Evolutionary conservation across 2,329 filamentous ascomycete genomes (phyloP).

Genomic region (Ophiostoma ulmi): DNA sequence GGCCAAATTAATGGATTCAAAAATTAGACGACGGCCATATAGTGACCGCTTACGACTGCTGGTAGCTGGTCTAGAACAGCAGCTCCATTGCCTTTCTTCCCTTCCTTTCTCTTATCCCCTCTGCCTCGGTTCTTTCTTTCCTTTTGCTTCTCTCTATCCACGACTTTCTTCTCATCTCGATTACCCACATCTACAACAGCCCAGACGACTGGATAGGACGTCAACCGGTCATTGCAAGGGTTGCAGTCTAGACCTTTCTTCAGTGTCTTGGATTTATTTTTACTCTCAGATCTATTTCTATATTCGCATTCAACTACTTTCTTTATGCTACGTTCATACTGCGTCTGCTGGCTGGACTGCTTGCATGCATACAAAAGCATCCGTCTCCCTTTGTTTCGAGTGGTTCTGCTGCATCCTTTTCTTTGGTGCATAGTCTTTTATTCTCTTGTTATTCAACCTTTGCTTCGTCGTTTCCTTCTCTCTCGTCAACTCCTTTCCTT

Average conservation of each 20-base stretch:
- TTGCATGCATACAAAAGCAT: not conserved
- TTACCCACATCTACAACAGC: not conserved
- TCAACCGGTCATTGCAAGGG: not conserved
- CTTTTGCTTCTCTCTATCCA: constrained; percentile 23
- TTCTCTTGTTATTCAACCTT: constrained; percentile 24
- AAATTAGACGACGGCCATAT: not conserved
- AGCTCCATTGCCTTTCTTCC: not conserved
- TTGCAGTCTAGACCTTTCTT: not conserved
- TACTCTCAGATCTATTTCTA: not conserved
- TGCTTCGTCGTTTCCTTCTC: constrained; percentile 21
- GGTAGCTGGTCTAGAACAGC: not conserved
- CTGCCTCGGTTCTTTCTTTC: not conserved
- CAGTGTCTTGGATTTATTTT: not conserved
- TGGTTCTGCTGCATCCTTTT: not conserved
- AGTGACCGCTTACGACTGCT: not conserved
- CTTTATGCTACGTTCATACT: not conserved
- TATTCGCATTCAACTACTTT: not conserved
- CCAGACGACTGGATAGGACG: constrained; percentile 13
- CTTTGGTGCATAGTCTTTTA: constrained; percentile 3
- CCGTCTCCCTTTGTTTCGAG: constrained; percentile 11
- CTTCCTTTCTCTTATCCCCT: not conserved
- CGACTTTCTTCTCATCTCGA: not conserved
- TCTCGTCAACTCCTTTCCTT: not conserved
- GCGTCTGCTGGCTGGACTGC: not conserved
- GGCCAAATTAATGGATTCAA: not conserved